Evolutionary conservation across 192 early-diverging fungal species (phyloP), one percentile per base, ranked within the genome.

Genomic region (Borealophlyctis nickersoniae): DNA sequence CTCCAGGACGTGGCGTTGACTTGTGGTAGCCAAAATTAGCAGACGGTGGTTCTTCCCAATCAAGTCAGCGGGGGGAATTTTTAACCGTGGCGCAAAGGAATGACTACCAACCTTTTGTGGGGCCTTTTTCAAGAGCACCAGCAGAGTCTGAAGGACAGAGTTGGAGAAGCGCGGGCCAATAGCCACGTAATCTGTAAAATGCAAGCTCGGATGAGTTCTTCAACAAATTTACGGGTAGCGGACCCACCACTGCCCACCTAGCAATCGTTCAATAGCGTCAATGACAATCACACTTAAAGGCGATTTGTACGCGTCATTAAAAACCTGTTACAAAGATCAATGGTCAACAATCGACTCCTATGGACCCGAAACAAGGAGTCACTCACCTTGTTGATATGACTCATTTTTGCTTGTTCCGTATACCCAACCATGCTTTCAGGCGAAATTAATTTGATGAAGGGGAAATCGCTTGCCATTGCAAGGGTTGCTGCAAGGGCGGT

Each of bases 81-180:
- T n/a, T n/a, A n/a, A n/a, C n/a, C n/a, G n/a, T n/a, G 39, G 39
- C 39, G 39, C 39, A 45, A 26, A 24, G 24, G 14, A 1, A 55
- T 55, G 24, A 55, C 48, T 49, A 19, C 49, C 60, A 71, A 79
- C 85, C 70, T 90, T 89, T 32, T 91, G 92, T 33, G 96, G 96
- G 53, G 81, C 81, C 68, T 92, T 93, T 77, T 96, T 96, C 31
- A 99, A 70, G 55, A 99, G 71, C 3, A 99, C 95, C 39, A 95
- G 76, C 48, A 99, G 78, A 0, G 95, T 92, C 70, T 99, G 96
- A 13, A 99, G 74, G 0, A 97, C 86, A 1, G 81, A 72, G 74
- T 96, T 99, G 23, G 95, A 96, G 70, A 99, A 97, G 19, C 94
- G 82, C 31, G 95, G 89, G 32, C 96, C 96, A 73, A 99, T 94